Conservation (phyloP, 2,329 filamentous ascomycete species). For the Drechslerella dactyloides region DNA sequence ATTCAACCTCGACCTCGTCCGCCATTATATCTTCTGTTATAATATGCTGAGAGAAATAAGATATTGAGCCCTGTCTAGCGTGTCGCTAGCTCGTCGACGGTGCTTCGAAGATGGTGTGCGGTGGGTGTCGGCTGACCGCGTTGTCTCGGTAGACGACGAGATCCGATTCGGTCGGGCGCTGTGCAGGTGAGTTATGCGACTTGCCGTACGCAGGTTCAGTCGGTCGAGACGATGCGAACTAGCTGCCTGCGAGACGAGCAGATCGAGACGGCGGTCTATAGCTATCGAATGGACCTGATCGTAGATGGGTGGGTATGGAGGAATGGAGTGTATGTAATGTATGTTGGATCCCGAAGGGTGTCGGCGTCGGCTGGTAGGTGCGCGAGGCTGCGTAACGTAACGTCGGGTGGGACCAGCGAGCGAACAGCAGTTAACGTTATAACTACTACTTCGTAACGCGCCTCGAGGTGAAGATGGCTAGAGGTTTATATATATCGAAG, state of each 20-base stretch:
- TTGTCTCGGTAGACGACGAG: slow-evolving; percentile 48
- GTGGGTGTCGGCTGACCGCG: slow-evolving; percentile 36
- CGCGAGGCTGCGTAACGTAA: neutral
- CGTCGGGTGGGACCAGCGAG: too few relatives aligned
- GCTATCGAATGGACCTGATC: too few relatives aligned
- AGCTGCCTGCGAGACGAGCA: neutral
- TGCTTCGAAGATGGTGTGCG: slow-evolving; percentile 7
- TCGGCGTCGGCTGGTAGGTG: neutral
- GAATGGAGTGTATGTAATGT: neutral
- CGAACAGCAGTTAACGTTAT: too few relatives aligned
- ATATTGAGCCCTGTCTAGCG: too few relatives aligned
- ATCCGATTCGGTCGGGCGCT: slow-evolving; percentile 48
- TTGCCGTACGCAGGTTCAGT: slow-evolving; percentile 12
- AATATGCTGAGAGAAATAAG: too few relatives aligned
- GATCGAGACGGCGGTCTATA: too few relatives aligned
- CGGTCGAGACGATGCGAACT: neutral
- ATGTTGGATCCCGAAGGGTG: neutral
- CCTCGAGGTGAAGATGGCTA: too few relatives aligned
- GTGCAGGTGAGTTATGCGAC: slow-evolving; percentile 27
- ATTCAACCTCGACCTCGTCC: slow-evolving; percentile 47
- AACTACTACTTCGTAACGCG: too few relatives aligned
- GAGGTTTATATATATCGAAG: too few relatives aligned
- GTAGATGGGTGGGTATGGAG: neutral
- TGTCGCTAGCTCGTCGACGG: neutral
- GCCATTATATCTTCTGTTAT: slow-evolving; percentile 26